These are phyloP conservation scores for Fagopyrum homotropicum DNA, from an alignment of 148 eudicot genomes.

Conservation along the genomic window DNA sequence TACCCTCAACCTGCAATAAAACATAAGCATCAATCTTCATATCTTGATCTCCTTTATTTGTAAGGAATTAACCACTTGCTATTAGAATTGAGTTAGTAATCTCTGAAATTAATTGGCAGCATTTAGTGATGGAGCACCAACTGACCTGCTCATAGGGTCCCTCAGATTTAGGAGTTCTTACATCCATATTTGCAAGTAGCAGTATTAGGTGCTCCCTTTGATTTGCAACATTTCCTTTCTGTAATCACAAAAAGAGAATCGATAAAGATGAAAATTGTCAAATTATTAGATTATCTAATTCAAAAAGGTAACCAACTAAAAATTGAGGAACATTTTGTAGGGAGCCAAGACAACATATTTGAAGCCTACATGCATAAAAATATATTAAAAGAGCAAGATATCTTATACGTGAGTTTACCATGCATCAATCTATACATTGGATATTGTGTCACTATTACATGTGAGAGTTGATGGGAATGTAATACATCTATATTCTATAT, in stretches of 20 bases:
- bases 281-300: neutral
- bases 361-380: neutral
- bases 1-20: conserved; percentile 56
- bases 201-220: conserved; percentile 96
- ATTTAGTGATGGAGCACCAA: conserved; percentile 1
- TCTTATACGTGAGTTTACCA: neutral
- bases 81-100: neutral
- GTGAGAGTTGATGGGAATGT: conserved; percentile 4
- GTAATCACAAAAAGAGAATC: conserved; percentile 17
- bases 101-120: neutral
- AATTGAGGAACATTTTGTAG: neutral
- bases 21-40: conserved; percentile 1
- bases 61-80: neutral
- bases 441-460: neutral
- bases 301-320: neutral
- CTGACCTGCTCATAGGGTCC: conserved; percentile 50
- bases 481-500: neutral
- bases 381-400: neutral
- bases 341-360: neutral
- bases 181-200: conserved; percentile 91
- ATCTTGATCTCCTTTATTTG: neutral
- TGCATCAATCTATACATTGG: neutral
- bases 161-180: conserved; percentile 39
- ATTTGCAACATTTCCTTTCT: conserved; percentile 99
- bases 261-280: neutral